Percentiles rank a stretch among this genome's conserved stretches.
Evolutionary conservation across 345 rosid genomes (phyloP).

Genomic region (Pugionium cornutum): DNA sequence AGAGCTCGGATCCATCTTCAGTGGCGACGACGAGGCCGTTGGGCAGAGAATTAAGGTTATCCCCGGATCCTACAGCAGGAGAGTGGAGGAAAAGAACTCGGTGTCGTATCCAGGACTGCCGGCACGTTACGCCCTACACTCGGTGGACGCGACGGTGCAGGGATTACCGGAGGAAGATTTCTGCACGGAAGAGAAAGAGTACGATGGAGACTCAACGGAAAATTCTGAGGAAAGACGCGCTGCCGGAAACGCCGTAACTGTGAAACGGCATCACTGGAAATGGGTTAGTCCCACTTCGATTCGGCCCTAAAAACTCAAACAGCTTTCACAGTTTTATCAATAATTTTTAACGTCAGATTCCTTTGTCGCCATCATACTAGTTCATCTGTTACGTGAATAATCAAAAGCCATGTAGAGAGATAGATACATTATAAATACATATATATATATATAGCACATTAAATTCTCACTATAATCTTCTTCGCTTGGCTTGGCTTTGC

Average conservation of each 20-base stretch:
- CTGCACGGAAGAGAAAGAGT: conserved; percentile 70
- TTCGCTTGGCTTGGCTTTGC: background rate
- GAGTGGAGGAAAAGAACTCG: conserved; percentile 74
- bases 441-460: background rate
- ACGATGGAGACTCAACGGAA: conserved; percentile 30
- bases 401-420: conserved; percentile 11
- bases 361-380: conserved; percentile 1
- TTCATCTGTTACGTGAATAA: conserved; percentile 11
- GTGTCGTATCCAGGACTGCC: conserved; percentile 82
- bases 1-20: conserved; percentile 68
- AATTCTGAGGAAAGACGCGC: conserved; percentile 44
- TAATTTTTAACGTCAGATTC: background rate
- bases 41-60: conserved; percentile 40
- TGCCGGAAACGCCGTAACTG: conserved; percentile 62
- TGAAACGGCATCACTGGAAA: conserved; percentile 81
- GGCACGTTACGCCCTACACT: conserved; percentile 68
- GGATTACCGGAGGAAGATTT: conserved; percentile 89
- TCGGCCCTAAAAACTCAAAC: conserved; percentile 36
- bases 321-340: background rate
- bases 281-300: conserved; percentile 72
- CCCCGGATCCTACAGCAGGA: conserved; percentile 58
- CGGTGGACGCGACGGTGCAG: conserved; percentile 67
- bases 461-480: background rate
- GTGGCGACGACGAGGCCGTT: conserved; percentile 11
- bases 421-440: background rate